Evolutionary conservation across 345 rosid species (phyloP), one percentile per base, ranked within the genome.

Genomic region (Pugionium dolabratum): DNA sequence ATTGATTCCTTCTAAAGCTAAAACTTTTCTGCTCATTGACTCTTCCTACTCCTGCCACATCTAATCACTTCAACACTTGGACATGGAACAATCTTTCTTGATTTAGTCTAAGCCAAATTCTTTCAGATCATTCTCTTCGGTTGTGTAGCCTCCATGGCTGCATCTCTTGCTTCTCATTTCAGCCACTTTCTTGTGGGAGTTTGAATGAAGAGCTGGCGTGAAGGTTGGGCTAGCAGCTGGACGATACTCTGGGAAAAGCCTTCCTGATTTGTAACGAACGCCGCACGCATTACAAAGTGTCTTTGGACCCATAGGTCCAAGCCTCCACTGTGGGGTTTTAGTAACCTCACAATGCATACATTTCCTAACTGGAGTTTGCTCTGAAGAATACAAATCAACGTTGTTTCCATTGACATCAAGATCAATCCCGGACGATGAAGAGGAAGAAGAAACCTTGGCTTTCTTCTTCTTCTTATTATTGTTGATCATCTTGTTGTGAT

Each of bases 211-310:
- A 43, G 97, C 75, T 25, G 96, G 97, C 56, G 87, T 68, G 9
- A 88, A 95, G 2, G 97, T 91, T 10, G 97, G 99, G 59, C 99
- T 95, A 41, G 87, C 87, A 1, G 99, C 97, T 8, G 99, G 99
- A 50, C 99, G 85, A 76, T 95, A 95, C 65, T 95, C 97, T 0
- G 99, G 99, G 82, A 84, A 95, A 71, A 95, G 96, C 79, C 99
- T 71, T 30, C 99, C 99, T 0, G 95, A 95, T 69, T 95, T 95
- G 78, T 81, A 82, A 30, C 97, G 93, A n/a, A 95, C 97, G 0
- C 99, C 99, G 0, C 99, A 95, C 4, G 99, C 99, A 31, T 94
- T 94, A 81, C 99, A 89, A 28, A 94, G 96, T 5, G 99, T 91
- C 77, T 94, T 94, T 4, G 96, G 97, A 1, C 99, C 99, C 95